phyloP scores from a whole-genome alignment of 768 basidiomycete species.

The Lentinula sp. region DNA sequence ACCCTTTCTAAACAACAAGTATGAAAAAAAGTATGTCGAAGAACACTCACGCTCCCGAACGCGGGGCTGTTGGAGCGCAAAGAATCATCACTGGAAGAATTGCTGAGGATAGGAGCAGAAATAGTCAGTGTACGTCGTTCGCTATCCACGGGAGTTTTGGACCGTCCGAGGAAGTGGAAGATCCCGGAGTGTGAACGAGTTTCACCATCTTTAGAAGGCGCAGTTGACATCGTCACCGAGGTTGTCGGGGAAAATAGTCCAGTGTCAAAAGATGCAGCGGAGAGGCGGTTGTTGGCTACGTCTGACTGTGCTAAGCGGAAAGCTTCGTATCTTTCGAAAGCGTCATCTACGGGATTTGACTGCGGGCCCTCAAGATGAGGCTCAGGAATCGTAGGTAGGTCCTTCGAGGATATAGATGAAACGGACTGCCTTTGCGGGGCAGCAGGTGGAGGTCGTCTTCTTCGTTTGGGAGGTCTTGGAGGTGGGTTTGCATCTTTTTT shows the following conservation, averaged over 20 bases:
- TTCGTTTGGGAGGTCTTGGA: slow-evolving; percentile 28
- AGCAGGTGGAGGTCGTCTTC: slow-evolving; percentile 41
- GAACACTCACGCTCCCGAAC: slow-evolving; percentile 57
- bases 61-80: slow-evolving; percentile 47
- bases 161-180: slow-evolving; percentile 58
- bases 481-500: slow-evolving; percentile 52
- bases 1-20: neutral
- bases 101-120: slow-evolving; percentile 59
- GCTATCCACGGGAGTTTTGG: slow-evolving; percentile 43
- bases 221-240: slow-evolving; percentile 21
- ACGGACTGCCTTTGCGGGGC: slow-evolving; percentile 31
- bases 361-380: slow-evolving; percentile 26
- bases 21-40: slow-evolving; percentile 1
- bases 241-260: slow-evolving; percentile 36
- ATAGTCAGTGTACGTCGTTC: slow-evolving; percentile 45
- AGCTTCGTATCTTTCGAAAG: slow-evolving; percentile 86
- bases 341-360: slow-evolving; percentile 61
- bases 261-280: slow-evolving; percentile 56
- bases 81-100: slow-evolving; percentile 14
- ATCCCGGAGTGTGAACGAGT: slow-evolving; percentile 43
- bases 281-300: slow-evolving; percentile 44
- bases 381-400: slow-evolving; percentile 49
- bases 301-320: slow-evolving; percentile 51
- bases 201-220: slow-evolving; percentile 23
- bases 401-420: slow-evolving; percentile 29